Base-by-base conservation (phyloP, 768 basidiomycete species). In the Hemileccinum rubropunctum region DNA sequence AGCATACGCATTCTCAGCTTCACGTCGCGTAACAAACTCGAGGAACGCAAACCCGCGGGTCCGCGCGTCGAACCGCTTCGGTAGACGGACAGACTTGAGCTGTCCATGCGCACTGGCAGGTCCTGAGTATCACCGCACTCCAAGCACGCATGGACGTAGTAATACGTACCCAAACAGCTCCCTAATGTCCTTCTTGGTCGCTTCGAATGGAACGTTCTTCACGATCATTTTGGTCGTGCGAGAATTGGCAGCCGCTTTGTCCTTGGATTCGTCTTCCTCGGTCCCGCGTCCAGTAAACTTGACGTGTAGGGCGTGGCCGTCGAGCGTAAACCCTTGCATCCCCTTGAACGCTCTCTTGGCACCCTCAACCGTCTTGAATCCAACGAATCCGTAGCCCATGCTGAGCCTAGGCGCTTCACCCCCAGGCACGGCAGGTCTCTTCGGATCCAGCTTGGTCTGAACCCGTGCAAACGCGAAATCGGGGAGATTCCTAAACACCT, bases 151-250 rank as follows among this genome's bases (percentile, higher is more conserved):
- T 28, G 41, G n/a, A 40, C 36, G 18, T 47, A 17, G 18, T n/a
- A 32, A 3, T 12, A 77, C 86, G 48, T 56, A 95, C 92, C 87
- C 79, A 67, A 98, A 97, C 32, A 98, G 68, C 53, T 90, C 88
- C 47, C 88, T 76, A 21, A 99, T 78, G 58, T 99, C 97, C 72
- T 89, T 93, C 75, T 88, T 91, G 37, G 87, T 87, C 39, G 88
- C 91, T 69, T 99, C 97, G 73, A 99, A 99, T 35, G 97, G 94
- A 47, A 98, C 79, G 61, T 99, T 99, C 82, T 98, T 98, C 58
- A 98, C 92, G 44, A 98, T 83, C 79, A 98, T 85, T 82, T 98
- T 98, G 56, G 93, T 89, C 54, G 88, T 87, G 51, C 78, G 78
- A 43, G 77, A 81, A 71, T 80, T 84, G 27, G 72, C 67, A 9